Conservation (phyloP, 108 stramenopile species). For the Seminavis robusta region DNA sequence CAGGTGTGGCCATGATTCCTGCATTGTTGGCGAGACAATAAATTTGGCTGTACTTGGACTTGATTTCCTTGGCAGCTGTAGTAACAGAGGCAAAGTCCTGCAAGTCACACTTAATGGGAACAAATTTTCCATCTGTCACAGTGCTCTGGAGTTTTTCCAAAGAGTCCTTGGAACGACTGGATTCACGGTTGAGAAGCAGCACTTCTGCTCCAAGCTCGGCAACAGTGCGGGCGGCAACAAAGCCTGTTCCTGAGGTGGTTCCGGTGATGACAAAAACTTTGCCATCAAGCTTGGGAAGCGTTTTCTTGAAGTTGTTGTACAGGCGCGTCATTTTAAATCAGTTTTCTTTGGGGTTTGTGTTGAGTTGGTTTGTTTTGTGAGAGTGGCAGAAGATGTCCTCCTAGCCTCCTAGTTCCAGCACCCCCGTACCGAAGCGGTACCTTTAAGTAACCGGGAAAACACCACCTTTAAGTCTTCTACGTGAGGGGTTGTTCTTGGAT, state of each 20-base stretch:
- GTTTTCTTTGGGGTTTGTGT: too few relatives aligned
- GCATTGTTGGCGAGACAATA: conserved; percentile 47
- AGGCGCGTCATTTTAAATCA: too few relatives aligned
- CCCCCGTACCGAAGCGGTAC: too few relatives aligned
- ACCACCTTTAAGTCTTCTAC: too few relatives aligned
- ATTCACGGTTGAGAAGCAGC: conserved; percentile 9
- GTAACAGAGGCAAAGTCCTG: conserved; percentile 31
- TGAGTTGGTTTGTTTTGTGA: too few relatives aligned
- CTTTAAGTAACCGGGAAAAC: too few relatives aligned
- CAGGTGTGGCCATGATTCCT: conserved; percentile 49
- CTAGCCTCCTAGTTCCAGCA: too few relatives aligned
- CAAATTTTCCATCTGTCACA: conserved; percentile 15
- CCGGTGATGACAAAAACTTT: conserved; percentile 33
- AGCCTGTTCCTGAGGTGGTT: conserved; percentile 24
- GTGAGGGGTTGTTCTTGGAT: too few relatives aligned
- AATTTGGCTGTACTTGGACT: conserved; percentile 18
- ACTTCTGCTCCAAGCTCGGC: conserved; percentile 18
- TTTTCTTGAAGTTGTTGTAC: conserved; percentile 22
- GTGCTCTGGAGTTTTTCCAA: conserved; percentile 6
- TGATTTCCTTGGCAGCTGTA: conserved; percentile 26
- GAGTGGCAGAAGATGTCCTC: too few relatives aligned
- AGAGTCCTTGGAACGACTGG: not conserved
- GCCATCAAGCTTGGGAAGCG: conserved; percentile 23
- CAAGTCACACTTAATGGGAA: conserved; percentile 42
- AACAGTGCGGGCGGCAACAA: conserved; percentile 15